A percentile compares a stretch with the other conserved stretches of the same genome.
Conservation (phyloP, 345 rosid genomes). For the Ceriops zippeliana region DNA sequence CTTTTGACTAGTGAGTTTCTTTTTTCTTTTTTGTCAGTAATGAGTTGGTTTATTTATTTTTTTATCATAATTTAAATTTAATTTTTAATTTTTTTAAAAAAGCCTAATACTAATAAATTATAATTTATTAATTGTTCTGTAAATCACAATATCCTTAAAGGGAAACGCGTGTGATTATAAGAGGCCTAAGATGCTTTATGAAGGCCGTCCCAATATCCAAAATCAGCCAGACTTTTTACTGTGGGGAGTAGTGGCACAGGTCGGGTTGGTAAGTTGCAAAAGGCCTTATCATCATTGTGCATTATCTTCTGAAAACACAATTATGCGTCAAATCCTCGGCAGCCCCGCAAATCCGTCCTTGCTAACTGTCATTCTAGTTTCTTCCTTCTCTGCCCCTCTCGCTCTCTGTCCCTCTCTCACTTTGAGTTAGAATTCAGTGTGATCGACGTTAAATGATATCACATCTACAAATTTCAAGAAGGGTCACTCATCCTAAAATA, state of each 20-base stretch:
- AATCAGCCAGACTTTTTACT: conserved; percentile 19
- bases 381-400: not conserved
- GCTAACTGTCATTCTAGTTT: not conserved
- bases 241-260: conserved; percentile 36
- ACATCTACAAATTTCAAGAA: no score
- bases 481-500: no score
- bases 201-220: conserved; percentile 23
- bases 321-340: conserved; percentile 30
- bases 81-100: no score
- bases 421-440: not conserved
- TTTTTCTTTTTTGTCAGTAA: no score
- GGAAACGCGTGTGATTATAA: conserved; percentile 14
- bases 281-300: conserved; percentile 32
- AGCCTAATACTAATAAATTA: not conserved
- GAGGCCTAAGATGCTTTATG: conserved; percentile 35
- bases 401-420: not conserved
- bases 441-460: not conserved
- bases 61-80: no score
- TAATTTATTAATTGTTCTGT: conserved; percentile 3
- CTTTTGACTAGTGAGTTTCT: conserved; percentile 8
- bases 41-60: no score
- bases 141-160: not conserved
- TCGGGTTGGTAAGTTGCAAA: conserved; percentile 69
- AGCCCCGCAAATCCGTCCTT: conserved; percentile 29
- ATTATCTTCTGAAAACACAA: conserved; percentile 29